Percentiles rank a stretch among this genome's conserved stretches.
Conservation (phyloP, 2,329 filamentous ascomycete species). For the Pyrenochaeta sp. region DNA sequence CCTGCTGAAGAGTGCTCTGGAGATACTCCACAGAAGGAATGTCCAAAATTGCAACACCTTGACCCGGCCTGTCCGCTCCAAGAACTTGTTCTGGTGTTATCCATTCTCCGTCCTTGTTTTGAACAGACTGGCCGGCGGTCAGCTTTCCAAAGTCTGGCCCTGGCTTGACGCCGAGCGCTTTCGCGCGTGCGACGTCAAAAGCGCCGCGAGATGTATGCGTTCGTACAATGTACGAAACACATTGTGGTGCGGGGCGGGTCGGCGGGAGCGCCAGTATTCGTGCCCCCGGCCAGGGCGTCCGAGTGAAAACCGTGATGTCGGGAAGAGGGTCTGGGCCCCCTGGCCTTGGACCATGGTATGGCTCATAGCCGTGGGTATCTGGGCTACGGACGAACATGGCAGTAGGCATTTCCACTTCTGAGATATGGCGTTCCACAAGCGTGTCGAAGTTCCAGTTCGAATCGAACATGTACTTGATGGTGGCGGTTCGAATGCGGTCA, state of each 20-base stretch:
- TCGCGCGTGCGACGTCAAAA: constrained; percentile 74
- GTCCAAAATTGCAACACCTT: constrained; percentile 81
- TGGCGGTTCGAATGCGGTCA: constrained; percentile 64
- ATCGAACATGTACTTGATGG: constrained; percentile 81
- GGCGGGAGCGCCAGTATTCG: constrained; percentile 71
- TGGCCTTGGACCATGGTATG: constrained; percentile 74
- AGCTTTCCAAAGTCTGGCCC: constrained; percentile 69
- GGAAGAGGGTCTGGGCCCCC: constrained; percentile 61
- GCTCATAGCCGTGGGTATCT: constrained; percentile 69
- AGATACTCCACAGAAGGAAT: constrained; percentile 77
- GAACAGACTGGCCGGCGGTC: constrained; percentile 69
- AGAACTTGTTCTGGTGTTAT: constrained; percentile 91
- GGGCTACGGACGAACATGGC: constrained; percentile 73
- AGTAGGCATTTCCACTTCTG: constrained; percentile 72
- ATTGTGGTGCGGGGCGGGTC: constrained; percentile 70
- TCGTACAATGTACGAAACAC: constrained; percentile 88
- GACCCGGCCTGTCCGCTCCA: constrained; percentile 70
- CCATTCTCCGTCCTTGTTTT: constrained; percentile 68
- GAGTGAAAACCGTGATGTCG: constrained; percentile 75
- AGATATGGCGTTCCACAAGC: constrained; percentile 71
- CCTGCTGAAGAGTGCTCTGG: constrained; percentile 70
- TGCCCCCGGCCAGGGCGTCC: constrained; percentile 81
- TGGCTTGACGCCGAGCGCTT: constrained; percentile 68
- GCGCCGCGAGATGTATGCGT: constrained; percentile 79
- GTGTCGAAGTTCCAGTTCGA: constrained; percentile 78